phyloP scores from a whole-genome alignment of 306 rosid genomes.

The Canavalia ensiformis region DNA sequence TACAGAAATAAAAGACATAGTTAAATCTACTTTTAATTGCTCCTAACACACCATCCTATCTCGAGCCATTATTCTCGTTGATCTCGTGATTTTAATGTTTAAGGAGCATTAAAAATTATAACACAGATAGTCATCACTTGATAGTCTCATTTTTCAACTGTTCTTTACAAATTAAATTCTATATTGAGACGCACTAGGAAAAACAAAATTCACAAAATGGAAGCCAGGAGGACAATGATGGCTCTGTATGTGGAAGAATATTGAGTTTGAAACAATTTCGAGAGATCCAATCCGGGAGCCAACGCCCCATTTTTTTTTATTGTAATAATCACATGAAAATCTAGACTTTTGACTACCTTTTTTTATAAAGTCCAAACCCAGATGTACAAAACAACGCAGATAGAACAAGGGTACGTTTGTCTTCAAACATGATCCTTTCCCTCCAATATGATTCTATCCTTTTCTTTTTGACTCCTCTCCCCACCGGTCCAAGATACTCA shows the following conservation, averaged over 20 bases:
- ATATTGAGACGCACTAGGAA: slow-evolving; percentile 42
- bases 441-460: slow-evolving; percentile 54
- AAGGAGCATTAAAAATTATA: not conserved
- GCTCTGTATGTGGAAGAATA: slow-evolving; percentile 13
- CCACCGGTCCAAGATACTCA: slow-evolving; percentile 70
- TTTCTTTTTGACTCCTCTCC: slow-evolving; percentile 61
- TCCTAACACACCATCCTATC: not conserved
- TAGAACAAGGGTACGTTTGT: slow-evolving; percentile 44
- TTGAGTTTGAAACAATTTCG: slow-evolving; percentile 26
- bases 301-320: not conserved
- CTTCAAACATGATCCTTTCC: slow-evolving; percentile 51
- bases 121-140: not conserved
- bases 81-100: not conserved
- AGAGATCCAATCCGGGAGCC: slow-evolving; percentile 45
- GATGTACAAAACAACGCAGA: slow-evolving; percentile 52
- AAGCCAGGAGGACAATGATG: slow-evolving; percentile 53
- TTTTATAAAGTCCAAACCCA: slow-evolving; percentile 50
- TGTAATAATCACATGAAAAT: slow-evolving; percentile 40
- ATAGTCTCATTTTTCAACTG: not conserved
- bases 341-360: slow-evolving; percentile 41
- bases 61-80: not conserved
- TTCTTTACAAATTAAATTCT: not conserved
- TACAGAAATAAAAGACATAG: no score
- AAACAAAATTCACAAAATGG: slow-evolving; percentile 37
- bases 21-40: no score